Percentiles rank a stretch among this genome's conserved stretches.
These are phyloP conservation scores for Acarospora socialis DNA, from an alignment of 2,329 filamentous ascomycete species.

Conservation along the genomic window DNA sequence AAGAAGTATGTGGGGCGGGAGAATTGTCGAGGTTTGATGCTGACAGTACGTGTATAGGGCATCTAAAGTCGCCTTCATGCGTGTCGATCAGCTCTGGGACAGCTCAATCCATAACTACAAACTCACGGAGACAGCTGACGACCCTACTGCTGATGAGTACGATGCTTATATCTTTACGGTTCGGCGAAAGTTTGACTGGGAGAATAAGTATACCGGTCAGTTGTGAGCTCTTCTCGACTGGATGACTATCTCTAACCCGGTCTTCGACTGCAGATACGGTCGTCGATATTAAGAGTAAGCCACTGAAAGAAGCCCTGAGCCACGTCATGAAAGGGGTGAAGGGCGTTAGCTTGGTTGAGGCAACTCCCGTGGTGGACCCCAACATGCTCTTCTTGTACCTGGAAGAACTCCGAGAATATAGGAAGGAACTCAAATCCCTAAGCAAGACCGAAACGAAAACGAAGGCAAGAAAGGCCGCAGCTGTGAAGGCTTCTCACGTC, in stretches of 20 bases:
- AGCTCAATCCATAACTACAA: slow-evolving; percentile 50
- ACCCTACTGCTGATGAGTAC: slow-evolving; percentile 51
- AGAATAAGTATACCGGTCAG: slow-evolving; percentile 70
- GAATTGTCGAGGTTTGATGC: slow-evolving; percentile 18
- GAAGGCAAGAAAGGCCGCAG: slow-evolving; percentile 25
- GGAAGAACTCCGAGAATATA: slow-evolving; percentile 54
- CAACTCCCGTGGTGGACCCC: slow-evolving; percentile 58
- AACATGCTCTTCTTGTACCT: slow-evolving; percentile 64
- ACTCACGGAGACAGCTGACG: slow-evolving; percentile 50
- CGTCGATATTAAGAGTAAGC: slow-evolving; percentile 75
- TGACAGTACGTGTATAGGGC: slow-evolving; percentile 19
- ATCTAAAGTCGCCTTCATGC: slow-evolving; percentile 51
- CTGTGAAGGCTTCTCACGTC: slow-evolving; percentile 27
- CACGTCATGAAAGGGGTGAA: slow-evolving; percentile 64
- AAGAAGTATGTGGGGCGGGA: slow-evolving; percentile 15
- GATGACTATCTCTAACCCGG: slow-evolving; percentile 9
- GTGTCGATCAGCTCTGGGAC: slow-evolving; percentile 49
- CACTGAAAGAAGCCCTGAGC: slow-evolving; percentile 54
- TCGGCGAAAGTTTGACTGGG: slow-evolving; percentile 67
- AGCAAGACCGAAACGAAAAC: slow-evolving; percentile 42
- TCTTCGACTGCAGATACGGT: slow-evolving; percentile 41
- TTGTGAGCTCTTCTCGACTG: background rate
- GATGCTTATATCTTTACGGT: slow-evolving; percentile 75
- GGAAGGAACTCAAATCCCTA: slow-evolving; percentile 51
- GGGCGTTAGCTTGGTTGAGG: slow-evolving; percentile 65